A percentile compares a stretch with the other conserved stretches of the same genome.
phyloP scores from a whole-genome alignment of 2,329 filamentous ascomycete genomes.

The Aspergillus sp. region DNA sequence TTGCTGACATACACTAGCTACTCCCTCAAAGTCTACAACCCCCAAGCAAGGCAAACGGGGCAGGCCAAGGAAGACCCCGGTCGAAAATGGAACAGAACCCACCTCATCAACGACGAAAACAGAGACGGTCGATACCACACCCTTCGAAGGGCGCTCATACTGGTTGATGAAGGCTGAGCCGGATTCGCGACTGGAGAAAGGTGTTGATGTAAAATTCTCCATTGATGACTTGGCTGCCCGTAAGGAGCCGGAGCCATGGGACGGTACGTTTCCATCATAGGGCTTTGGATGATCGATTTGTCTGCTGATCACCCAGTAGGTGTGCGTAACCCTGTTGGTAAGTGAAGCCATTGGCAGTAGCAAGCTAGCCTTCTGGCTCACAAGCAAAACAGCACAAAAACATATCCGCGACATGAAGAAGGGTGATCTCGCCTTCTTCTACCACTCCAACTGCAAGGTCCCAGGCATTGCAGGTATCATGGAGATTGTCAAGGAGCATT shows the following conservation, averaged over 20 bases:
- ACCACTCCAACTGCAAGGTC: constrained; percentile 89
- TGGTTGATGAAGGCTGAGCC: constrained; percentile 91
- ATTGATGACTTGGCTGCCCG: constrained; percentile 82
- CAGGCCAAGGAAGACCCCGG: constrained; percentile 27
- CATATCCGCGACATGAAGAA: constrained; percentile 89
- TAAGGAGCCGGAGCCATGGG: constrained; percentile 82
- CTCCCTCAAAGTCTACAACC: constrained; percentile 19
- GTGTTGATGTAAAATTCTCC: constrained; percentile 86
- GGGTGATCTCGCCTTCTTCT: constrained; percentile 93
- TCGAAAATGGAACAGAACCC: constrained; percentile 20
- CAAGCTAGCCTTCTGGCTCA: background rate
- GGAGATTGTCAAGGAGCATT: constrained; percentile 84
- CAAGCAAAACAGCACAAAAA: constrained; percentile 66
- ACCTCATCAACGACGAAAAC: constrained; percentile 20
- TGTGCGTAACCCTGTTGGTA: constrained; percentile 48
- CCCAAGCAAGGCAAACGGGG: constrained; percentile 27
- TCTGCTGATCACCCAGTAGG: constrained; percentile 33
- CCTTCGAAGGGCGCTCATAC: constrained; percentile 52
- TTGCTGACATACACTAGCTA: constrained; percentile 14
- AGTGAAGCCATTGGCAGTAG: constrained; percentile 15
- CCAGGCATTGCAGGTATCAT: constrained; percentile 86
- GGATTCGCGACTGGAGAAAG: constrained; percentile 81
- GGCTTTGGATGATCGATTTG: background rate
- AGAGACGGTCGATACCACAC: constrained; percentile 15
- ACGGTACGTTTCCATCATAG: constrained; percentile 61